These are phyloP conservation scores for Termitomyces sp. DNA, from an alignment of 768 basidiomycete genomes.

Conservation along the genomic window DNA sequence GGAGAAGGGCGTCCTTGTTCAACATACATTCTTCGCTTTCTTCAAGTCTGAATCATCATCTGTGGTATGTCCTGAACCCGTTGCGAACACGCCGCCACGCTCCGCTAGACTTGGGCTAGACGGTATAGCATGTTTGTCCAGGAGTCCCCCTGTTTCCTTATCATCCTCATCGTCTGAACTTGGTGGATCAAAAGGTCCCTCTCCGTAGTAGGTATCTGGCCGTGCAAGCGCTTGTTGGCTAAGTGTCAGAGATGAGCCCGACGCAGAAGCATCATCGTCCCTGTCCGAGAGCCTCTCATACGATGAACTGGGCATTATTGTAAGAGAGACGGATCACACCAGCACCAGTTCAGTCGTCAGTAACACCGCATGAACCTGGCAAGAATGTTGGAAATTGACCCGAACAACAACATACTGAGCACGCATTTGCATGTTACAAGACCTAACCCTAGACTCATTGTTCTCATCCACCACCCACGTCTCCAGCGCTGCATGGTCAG, in stretches of 20 bases:
- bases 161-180: slow-evolving; percentile 74
- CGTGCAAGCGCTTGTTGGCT: slow-evolving; percentile 7
- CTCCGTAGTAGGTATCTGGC: slow-evolving; percentile 58
- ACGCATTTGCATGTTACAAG: not conserved
- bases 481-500: slow-evolving; percentile 10
- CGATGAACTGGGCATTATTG: slow-evolving; percentile 9
- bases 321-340: not conserved
- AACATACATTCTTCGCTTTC: slow-evolving; percentile 7
- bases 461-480: slow-evolving; percentile 5
- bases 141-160: slow-evolving; percentile 26
- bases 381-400: not conserved
- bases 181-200: slow-evolving; percentile 72
- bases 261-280: not conserved
- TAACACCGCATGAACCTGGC: not conserved
- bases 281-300: slow-evolving; percentile 13
- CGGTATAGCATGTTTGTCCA: slow-evolving; percentile 37
- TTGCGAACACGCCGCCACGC: slow-evolving; percentile 9
- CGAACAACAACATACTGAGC: not conserved
- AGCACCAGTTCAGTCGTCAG: not conserved
- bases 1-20: not conserved
- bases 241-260: slow-evolving; percentile 6
- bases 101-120: slow-evolving; percentile 24
- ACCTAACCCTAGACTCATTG: slow-evolving; percentile 17
- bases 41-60: slow-evolving; percentile 8
- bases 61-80: slow-evolving; percentile 6